A percentile compares a stretch with the other conserved stretches of the same genome.
phyloP scores from a whole-genome alignment of 495 filamentous ascomycete genomes.

The Poronia punctata region DNA sequence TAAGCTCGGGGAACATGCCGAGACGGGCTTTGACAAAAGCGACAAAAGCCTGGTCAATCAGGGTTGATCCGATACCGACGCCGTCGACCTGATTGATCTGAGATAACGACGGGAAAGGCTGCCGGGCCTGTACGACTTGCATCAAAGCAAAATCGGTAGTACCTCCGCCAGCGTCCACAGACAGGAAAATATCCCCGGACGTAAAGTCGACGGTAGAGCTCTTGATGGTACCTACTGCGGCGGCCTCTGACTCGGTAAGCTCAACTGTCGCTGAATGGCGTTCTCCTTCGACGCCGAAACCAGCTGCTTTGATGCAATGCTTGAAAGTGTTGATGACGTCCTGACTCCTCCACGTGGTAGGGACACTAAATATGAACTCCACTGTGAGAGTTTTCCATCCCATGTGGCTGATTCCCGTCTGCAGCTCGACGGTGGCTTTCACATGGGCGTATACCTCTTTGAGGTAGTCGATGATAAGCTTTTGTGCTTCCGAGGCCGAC shows the following conservation, averaged over 20 bases:
- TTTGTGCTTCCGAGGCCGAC: constrained; percentile 40
- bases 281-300: constrained; percentile 39
- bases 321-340: constrained; percentile 52
- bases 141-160: constrained; percentile 35
- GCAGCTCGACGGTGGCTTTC: constrained; percentile 37
- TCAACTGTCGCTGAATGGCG: constrained; percentile 49
- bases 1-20: constrained; percentile 16
- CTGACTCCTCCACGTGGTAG: constrained; percentile 58
- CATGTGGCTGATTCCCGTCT: constrained; percentile 26
- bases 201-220: constrained; percentile 23
- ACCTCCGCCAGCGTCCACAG: constrained; percentile 32
- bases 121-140: constrained; percentile 21
- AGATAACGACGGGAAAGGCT: constrained; percentile 24
- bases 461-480: constrained; percentile 50
- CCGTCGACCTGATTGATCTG: constrained; percentile 31
- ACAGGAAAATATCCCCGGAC: constrained; percentile 26
- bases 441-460: constrained; percentile 49
- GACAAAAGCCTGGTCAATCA: constrained; percentile 32
- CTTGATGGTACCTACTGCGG: constrained; percentile 46
- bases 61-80: constrained; percentile 29
- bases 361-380: constrained; percentile 61
- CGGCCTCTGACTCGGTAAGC: constrained; percentile 64
- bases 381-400: constrained; percentile 44
- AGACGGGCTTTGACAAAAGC: constrained; percentile 24
- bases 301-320: constrained; percentile 40